Base-by-base conservation (phyloP, 176 grass and related monocot genomes). In the Canna indica region DNA sequence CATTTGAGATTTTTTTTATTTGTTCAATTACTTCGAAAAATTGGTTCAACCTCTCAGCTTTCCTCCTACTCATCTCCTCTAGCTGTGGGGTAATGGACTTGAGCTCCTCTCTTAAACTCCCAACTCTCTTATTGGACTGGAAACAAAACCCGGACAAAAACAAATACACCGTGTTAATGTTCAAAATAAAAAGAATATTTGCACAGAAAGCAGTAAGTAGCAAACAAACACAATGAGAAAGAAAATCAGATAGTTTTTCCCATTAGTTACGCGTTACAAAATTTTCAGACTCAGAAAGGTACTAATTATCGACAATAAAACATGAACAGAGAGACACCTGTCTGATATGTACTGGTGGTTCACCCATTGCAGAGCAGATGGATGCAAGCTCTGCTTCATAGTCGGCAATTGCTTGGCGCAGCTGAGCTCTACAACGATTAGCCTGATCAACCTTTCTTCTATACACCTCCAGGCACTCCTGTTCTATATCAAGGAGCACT, bases 391-490 rank as follows among this genome's bases (percentile, higher is more conserved):
- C 91, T 65, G 85, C 76, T 47, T 84, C 81, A 14, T 76, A 77
- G 68, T 83, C 78, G 25, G 83, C 73, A 58, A 85, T 86, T 71
- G 88, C 83, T 32, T 72, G 73, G 32, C 68, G 74, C 38, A 91
- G 78, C 79, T 86, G 73, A 44, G 73, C 83, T 24, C 75, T 69
- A 48, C 76, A 62, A 30, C 70, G 81, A 52, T 82, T 91, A 24
- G 81, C 92, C 67, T 85, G 85, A 48, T 86, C 83, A 11, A 87
- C 86, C 73, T 82, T 91, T 68, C 56, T 34, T 41, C 73, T 72
- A 76, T 84, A 96, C 20, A 96, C 65, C 72, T 84, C 82, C 31
- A 91, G 65, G 71, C 88, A 96, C 14, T 91, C 88, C 70, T 89
- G 88, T 81, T 96, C 85, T 50, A 89, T 56, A 63, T 79, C 66